Conservation (phyloP, 73 alveolate genomes). For the Breviolum minutum region DNA sequence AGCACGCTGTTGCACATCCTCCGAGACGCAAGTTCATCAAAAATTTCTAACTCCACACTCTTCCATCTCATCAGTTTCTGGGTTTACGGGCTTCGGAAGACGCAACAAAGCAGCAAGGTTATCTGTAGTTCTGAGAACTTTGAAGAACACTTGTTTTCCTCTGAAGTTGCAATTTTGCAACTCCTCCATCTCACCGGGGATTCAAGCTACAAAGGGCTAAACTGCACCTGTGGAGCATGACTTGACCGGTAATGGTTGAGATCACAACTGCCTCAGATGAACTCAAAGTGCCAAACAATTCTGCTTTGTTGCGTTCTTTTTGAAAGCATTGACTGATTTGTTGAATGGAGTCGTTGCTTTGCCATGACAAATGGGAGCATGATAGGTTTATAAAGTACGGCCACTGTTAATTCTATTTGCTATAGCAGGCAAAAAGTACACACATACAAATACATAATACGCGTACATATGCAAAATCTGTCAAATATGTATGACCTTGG, state of each 20-base stretch:
- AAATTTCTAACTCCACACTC: background rate
- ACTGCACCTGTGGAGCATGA: conserved; percentile 75
- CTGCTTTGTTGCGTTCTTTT: too few species aligned
- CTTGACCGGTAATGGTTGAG: conserved; percentile 70
- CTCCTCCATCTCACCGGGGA: background rate
- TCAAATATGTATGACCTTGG: background rate
- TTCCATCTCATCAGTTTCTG: background rate
- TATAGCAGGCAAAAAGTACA: background rate
- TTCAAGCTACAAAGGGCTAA: conserved; percentile 24
- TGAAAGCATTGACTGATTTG: too few species aligned
- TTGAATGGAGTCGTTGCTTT: too few species aligned
- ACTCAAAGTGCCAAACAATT: background rate
- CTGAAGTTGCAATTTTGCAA: conserved; percentile 9
- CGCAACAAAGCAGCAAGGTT: background rate
- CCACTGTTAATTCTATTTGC: too few species aligned
- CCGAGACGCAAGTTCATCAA: background rate
- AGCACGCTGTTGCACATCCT: background rate
- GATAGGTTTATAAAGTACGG: too few species aligned
- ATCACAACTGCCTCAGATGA: conserved; percentile 52
- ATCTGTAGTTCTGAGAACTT: background rate
- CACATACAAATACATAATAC: too few species aligned
- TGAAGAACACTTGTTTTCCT: background rate
- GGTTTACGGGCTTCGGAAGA: background rate
- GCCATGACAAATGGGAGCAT: too few species aligned
- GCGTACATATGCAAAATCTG: too few species aligned